phyloP scores from a whole-genome alignment of 2,329 filamentous ascomycete species.

The Fusarium pseudoanthophilum region DNA sequence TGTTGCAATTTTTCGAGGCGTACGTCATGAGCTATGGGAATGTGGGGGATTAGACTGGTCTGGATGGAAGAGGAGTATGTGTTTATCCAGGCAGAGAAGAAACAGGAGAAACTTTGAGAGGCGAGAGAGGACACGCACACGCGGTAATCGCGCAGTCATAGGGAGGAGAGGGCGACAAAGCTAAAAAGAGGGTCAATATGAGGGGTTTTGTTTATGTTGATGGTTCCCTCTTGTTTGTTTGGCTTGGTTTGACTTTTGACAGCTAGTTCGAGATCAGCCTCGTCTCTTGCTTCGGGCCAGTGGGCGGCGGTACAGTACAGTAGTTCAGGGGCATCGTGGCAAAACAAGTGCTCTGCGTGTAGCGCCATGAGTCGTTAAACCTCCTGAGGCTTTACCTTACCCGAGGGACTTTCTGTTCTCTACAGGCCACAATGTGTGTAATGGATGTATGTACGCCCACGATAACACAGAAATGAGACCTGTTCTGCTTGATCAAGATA shows the following conservation, averaged over 20 bases:
- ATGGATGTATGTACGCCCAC: not conserved
- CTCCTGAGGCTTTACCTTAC: slow-evolving; percentile 1
- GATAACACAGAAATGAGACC: slow-evolving; percentile 3
- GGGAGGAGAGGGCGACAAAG: not conserved
- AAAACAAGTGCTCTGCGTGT: slow-evolving; percentile 16
- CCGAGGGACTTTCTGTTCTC: not conserved
- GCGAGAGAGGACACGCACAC: not conserved
- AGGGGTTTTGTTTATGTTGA: slow-evolving; percentile 23
- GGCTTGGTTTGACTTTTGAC: not conserved
- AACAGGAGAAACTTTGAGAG: slow-evolving; percentile 9
- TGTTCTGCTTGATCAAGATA: slow-evolving; percentile 18
- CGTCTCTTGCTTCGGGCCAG: not conserved
- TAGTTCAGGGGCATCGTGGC: slow-evolving; percentile 32
- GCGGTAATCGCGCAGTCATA: slow-evolving; percentile 35
- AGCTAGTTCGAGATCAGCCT: not conserved
- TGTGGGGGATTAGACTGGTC: slow-evolving; percentile 31
- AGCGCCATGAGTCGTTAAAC: slow-evolving; percentile 17
- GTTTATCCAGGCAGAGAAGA: not conserved
- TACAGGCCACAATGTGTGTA: not conserved
- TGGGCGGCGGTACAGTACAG: not conserved
- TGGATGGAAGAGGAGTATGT: slow-evolving; percentile 23
- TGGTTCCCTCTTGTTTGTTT: not conserved
- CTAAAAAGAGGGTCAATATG: not conserved
- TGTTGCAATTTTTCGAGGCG: slow-evolving; percentile 13
- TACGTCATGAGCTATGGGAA: slow-evolving; percentile 32